Base-by-base conservation (phyloP, 345 rosid species). In the Melaleuca alternifolia region DNA sequence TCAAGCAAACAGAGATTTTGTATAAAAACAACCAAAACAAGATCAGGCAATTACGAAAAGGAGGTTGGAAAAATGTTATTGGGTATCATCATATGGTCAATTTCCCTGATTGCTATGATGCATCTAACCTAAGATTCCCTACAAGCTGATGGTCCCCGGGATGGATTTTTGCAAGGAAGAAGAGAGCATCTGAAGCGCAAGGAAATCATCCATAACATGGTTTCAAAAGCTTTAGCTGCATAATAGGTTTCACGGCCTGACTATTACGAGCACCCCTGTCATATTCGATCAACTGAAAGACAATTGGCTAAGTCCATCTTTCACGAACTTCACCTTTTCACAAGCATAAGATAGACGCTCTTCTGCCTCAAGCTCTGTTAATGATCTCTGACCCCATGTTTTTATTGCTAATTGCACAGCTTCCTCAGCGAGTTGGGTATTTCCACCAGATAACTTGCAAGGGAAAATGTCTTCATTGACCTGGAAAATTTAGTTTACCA, bases 321-420 rank as follows among this genome's bases (percentile, higher is more conserved):
- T 51, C 62, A 57, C 23, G 21, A 15, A 51, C 54, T 87, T 88
- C 86, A 97, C 99, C 98, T 94, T 97, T 92, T 97, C 99, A 90
- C 98, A 97, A 88, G 94, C 95, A 89, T 97, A 97, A 65, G 99
- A 97, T 84, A 97, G 89, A 71, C 95, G 95, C 87, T 97, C 99
- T 91, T 97, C 99, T 71, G 98, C 97, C 93, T 95, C 98, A 62
- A 97, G 97, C 93, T 95, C 99, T 84, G 94, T 94, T 89, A 97
- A 89, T 12, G 95, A 95, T 89, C 90, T 94, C 90, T 93, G 95
- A 50, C 99, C 99, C 99, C 98, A 96, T 51, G 96, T 86, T 89
- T 92, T 93, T 57, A 91, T 95, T 87, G 98, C 97, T 85, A 92
- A 89, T 88, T 91, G 93, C 62, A 97, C 98, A 89, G 98, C 98